A percentile compares a stretch with the other conserved stretches of the same genome.
These are phyloP conservation scores for Saccharomycopsis microspora DNA, from an alignment of 805 yeast species.

Conservation along the genomic window DNA sequence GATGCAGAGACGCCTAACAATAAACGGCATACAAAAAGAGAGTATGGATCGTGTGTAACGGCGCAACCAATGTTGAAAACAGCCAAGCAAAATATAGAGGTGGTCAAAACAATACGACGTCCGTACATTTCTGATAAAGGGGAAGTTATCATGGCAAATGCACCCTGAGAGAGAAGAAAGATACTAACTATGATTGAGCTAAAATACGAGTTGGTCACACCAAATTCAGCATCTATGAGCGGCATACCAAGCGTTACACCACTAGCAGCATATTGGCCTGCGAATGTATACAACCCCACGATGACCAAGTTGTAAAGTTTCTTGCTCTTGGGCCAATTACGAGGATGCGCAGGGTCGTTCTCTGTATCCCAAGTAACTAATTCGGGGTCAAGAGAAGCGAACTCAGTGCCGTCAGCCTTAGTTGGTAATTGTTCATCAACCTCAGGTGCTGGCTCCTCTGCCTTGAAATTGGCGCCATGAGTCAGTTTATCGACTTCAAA, in stretches of 20 bases:
- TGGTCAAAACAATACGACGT: slow-evolving; percentile 41
- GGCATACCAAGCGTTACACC: slow-evolving; percentile 50
- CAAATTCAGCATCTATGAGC: slow-evolving; percentile 33
- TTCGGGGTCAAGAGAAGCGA: slow-evolving; percentile 46
- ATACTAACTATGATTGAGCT: slow-evolving; percentile 47
- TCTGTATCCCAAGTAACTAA: slow-evolving; percentile 57
- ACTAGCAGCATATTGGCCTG: slow-evolving; percentile 54
- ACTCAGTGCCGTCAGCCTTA: slow-evolving; percentile 39
- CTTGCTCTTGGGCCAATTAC: slow-evolving; percentile 39
- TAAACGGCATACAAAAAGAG: slow-evolving; percentile 47
- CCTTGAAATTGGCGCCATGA: too few species aligned
- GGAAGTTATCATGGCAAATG: slow-evolving; percentile 54
- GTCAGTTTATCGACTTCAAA: too few species aligned
- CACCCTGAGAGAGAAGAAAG: slow-evolving; percentile 60
- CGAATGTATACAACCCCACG: slow-evolving; percentile 43
- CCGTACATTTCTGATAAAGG: slow-evolving; percentile 64
- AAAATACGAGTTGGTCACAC: slow-evolving; percentile 30
- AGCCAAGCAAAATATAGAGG: slow-evolving; percentile 37
- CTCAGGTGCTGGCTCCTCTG: too few species aligned
- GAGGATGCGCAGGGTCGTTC: slow-evolving; percentile 50
- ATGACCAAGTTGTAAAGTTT: slow-evolving; percentile 35
- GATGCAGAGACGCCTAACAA: slow-evolving; percentile 59
- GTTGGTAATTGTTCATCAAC: slow-evolving; percentile 20
- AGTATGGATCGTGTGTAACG: slow-evolving; percentile 41
- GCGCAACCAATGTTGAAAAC: slow-evolving; percentile 50